Conservation (phyloP, 1,139 yeast species). For the Casaregolazyma lundiana region DNA sequence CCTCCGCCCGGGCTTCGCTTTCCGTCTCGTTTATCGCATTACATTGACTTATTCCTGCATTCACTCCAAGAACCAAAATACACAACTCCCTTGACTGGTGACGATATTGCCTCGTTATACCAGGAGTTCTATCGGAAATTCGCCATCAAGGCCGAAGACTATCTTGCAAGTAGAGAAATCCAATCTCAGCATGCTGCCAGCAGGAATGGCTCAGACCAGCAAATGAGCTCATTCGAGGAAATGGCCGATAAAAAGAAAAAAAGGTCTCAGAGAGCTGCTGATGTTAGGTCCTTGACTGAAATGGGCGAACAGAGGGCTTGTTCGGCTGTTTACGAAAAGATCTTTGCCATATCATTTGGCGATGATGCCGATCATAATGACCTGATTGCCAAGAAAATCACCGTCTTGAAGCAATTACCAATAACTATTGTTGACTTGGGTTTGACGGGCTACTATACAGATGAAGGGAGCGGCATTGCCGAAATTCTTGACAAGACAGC, state of each 20-base stretch:
- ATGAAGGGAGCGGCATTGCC: constrained; percentile 5
- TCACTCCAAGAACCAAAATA: constrained; percentile 55
- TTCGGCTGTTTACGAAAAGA: constrained; percentile 38
- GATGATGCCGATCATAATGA: constrained; percentile 28
- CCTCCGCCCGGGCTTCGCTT: constrained; percentile 79
- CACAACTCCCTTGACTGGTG: constrained; percentile 47
- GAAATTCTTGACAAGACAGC: constrained; percentile 25
- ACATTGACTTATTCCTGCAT: constrained; percentile 42
- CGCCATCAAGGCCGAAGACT: constrained; percentile 28
- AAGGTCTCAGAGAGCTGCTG: constrained; percentile 22
- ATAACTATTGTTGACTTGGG: constrained; percentile 28
- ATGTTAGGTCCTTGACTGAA: constrained; percentile 33
- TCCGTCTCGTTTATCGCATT: constrained; percentile 29
- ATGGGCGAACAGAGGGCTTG: constrained; percentile 41
- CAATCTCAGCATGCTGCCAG: constrained; percentile 9
- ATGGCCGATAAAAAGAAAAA: constrained; percentile 30
- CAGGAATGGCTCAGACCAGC: constrained; percentile 23
- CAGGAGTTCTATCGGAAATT: constrained; percentile 48
- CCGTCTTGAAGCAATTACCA: constrained; percentile 26
- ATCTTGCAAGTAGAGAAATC: constrained; percentile 17
- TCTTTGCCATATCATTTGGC: constrained; percentile 29
- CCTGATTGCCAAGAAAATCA: constrained; percentile 26
- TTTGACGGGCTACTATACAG: constrained; percentile 6
- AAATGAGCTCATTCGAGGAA: constrained; percentile 33
- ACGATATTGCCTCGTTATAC: constrained; percentile 49